These are phyloP conservation scores for Colletotrichum chrysophilum DNA, from an alignment of 2,329 filamentous ascomycete species.

Conservation along the genomic window DNA sequence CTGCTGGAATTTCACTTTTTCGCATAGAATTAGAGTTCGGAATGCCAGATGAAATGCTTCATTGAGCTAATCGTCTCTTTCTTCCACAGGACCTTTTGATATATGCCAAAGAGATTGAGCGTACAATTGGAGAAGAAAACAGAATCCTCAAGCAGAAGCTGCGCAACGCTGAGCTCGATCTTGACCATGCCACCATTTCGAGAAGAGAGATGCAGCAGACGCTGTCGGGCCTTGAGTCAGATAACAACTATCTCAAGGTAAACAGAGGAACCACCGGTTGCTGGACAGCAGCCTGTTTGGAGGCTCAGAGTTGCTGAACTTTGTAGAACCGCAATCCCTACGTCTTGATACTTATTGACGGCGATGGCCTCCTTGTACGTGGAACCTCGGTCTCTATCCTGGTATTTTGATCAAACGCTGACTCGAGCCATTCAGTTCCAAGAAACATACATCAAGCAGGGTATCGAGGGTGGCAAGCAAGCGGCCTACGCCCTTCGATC, in stretches of 20 bases:
- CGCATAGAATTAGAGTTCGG: not conserved
- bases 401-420: not conserved
- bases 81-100: slow-evolving; percentile 50
- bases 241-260: slow-evolving; percentile 54
- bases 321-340: slow-evolving; percentile 61
- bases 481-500: slow-evolving; percentile 56
- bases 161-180: slow-evolving; percentile 51
- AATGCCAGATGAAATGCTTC: not conserved
- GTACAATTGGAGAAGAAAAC: slow-evolving; percentile 48
- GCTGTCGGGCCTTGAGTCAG: slow-evolving; percentile 42
- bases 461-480: slow-evolving; percentile 58
- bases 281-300: not conserved
- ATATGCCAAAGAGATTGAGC: slow-evolving; percentile 51
- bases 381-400: not conserved
- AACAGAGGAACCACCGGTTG: slow-evolving; percentile 18
- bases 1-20: not conserved
- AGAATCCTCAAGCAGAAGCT: slow-evolving; percentile 44
- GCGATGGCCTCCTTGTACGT: slow-evolving; percentile 64
- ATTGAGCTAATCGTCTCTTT: not conserved
- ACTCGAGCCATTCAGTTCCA: slow-evolving; percentile 54
- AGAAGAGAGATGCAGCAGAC: slow-evolving; percentile 56
- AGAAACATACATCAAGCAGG: slow-evolving; percentile 57
- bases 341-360: slow-evolving; percentile 66
- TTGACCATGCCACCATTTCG: slow-evolving; percentile 52
- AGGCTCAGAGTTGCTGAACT: not conserved